A percentile compares a stretch with the other conserved stretches of the same genome.
Conservation (phyloP, 805 yeast genomes). For the Candida chauliodis region DNA sequence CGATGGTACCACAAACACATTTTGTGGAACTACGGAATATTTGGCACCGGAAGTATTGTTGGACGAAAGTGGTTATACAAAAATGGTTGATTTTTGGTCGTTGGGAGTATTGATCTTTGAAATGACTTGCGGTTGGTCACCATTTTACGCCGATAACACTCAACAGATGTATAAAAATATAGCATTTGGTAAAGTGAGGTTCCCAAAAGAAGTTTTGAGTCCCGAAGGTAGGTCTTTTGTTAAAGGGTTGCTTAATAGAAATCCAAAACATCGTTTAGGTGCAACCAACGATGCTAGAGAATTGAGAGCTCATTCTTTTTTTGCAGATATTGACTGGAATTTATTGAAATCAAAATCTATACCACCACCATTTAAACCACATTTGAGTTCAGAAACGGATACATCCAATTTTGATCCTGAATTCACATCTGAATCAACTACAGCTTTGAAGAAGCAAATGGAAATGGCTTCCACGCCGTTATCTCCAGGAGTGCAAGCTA, state of each 20-base stretch:
- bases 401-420: slow-evolving; percentile 98
- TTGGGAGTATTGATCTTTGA: slow-evolving; percentile 94
- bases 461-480: slow-evolving; percentile 74
- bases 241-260: slow-evolving; percentile 89
- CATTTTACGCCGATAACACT: slow-evolving; percentile 95
- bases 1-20: slow-evolving; percentile 90
- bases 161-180: slow-evolving; percentile 99
- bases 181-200: slow-evolving; percentile 96
- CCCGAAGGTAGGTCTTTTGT: slow-evolving; percentile 94
- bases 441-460: slow-evolving; percentile 67
- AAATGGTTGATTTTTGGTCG: slow-evolving; percentile 99
- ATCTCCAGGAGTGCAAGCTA: slow-evolving; percentile 93
- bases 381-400: slow-evolving; percentile 83
- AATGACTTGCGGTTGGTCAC: slow-evolving; percentile 99
- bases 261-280: slow-evolving; percentile 93
- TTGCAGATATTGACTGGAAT: slow-evolving; percentile 89
- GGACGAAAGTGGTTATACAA: slow-evolving; percentile 95
- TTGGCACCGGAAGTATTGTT: slow-evolving; percentile 94
- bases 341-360: slow-evolving; percentile 71
- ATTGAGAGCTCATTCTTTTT: slow-evolving; percentile 87
- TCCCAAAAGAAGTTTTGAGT: slow-evolving; percentile 92
- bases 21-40: slow-evolving; percentile 98
- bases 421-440: slow-evolving; percentile 87
- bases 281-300: slow-evolving; percentile 90
- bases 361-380: slow-evolving; percentile 97